phyloP scores from a whole-genome alignment of 495 filamentous ascomycete genomes.

The Podospora bellae-mahoneyi region DNA sequence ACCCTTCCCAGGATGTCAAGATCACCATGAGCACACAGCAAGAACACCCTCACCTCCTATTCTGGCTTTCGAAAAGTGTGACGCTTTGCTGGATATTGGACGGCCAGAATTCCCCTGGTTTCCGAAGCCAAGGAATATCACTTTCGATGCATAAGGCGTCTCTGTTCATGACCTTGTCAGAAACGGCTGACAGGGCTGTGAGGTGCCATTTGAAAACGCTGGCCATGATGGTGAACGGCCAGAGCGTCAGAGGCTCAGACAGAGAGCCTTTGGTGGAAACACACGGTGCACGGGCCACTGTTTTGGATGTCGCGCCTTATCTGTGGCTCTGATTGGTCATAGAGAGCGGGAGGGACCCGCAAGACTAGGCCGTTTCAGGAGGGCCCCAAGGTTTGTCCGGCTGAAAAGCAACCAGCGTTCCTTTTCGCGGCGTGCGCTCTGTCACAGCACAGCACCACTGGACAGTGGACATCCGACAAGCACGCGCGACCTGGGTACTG shows the following conservation, averaged over 20 bases:
- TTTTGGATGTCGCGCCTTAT: constrained; percentile 13
- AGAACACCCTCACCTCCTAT: too few relatives aligned
- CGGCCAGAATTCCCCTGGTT: not conserved
- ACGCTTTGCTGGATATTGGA: not conserved
- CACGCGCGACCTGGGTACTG: constrained; percentile 36
- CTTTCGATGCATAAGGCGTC: too few relatives aligned
- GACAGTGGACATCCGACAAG: constrained; percentile 36
- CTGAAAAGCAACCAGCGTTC: constrained; percentile 24
- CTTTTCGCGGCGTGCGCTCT: constrained; percentile 16
- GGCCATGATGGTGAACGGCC: too few relatives aligned
- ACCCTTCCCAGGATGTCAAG: not conserved
- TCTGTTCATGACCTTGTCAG: too few relatives aligned
- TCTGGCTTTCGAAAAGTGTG: not conserved
- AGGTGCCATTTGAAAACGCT: not conserved
- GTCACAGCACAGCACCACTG: constrained; percentile 23
- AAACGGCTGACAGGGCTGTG: not conserved
- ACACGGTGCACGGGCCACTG: not conserved
- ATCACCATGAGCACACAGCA: not conserved
- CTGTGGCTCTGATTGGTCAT: constrained; percentile 21
- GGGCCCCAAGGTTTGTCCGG: constrained; percentile 21
- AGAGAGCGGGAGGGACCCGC: constrained; percentile 15
- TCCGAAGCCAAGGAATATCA: too few relatives aligned
- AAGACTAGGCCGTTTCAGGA: constrained; percentile 22
- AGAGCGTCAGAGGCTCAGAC: too few relatives aligned
- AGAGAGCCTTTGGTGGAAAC: not conserved